Conservation (phyloP, 805 yeast species). For the Isabelozyma heimii region DNA sequence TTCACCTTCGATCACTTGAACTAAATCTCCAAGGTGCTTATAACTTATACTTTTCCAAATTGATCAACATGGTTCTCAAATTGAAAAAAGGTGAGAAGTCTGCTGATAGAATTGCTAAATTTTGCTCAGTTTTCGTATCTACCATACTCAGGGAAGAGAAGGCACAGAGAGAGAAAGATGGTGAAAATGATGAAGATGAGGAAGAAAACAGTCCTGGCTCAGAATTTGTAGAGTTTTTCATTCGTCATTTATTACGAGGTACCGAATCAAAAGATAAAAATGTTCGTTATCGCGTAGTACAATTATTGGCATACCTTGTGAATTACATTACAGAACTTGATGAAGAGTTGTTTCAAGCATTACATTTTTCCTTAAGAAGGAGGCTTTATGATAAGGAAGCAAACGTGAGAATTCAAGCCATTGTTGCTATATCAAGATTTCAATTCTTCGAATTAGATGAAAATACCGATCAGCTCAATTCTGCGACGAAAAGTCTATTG, state of each 20-base stretch:
- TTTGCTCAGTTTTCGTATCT: conserved; percentile 58
- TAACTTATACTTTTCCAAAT: conserved; percentile 53
- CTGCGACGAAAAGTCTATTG: conserved; percentile 21
- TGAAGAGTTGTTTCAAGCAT: conserved; percentile 61
- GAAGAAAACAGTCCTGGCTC: conserved; percentile 38
- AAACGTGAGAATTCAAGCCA: conserved; percentile 78
- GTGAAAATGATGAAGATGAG: conserved; percentile 34
- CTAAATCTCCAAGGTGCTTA: conserved; percentile 58
- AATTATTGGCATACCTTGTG: conserved; percentile 68
- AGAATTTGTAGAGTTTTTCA: conserved; percentile 56
- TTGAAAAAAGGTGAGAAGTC: conserved; percentile 65
- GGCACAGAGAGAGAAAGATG: conserved; percentile 18
- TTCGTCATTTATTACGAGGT: conserved; percentile 73
- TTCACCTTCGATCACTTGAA: conserved; percentile 54
- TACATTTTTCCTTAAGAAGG: conserved; percentile 58
- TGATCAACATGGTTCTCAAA: conserved; percentile 64
- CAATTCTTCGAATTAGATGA: conserved; percentile 46
- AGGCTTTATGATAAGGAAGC: conserved; percentile 77
- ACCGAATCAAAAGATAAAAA: conserved; percentile 70
- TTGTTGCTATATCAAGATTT: conserved; percentile 72
- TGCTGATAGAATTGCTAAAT: conserved; percentile 75
- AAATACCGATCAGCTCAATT: conserved; percentile 6
- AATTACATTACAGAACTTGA: conserved; percentile 73
- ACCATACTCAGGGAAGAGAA: conserved; percentile 28
- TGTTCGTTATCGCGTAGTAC: conserved; percentile 80